Percentiles rank a stretch among this genome's conserved stretches.
Evolutionary conservation across 2,329 filamentous ascomycete species (phyloP).

Genomic region (Alternaria sp.): DNA sequence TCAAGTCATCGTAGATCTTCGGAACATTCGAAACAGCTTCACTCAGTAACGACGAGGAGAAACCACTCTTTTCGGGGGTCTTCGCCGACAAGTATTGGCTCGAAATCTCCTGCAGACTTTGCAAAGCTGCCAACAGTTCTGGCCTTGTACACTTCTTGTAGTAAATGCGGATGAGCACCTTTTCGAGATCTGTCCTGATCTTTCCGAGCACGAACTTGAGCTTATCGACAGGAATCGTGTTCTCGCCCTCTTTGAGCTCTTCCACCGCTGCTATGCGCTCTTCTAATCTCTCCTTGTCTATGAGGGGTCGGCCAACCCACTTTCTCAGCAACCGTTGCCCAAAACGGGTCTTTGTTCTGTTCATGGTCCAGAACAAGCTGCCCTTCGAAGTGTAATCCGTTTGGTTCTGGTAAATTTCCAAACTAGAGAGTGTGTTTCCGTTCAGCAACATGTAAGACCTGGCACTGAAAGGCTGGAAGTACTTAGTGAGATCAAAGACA

Average conservation of each 20-base stretch:
- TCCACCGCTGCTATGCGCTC: conserved; percentile 84
- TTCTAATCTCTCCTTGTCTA: conserved; percentile 76
- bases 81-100: conserved; percentile 75
- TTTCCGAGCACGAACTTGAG: conserved; percentile 73
- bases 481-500: conserved; percentile 94
- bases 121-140: conserved; percentile 83
- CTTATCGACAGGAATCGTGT: conserved; percentile 72
- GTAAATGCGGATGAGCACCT: conserved; percentile 92
- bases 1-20: conserved; percentile 73
- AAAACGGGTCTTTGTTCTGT: conserved; percentile 89
- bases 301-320: conserved; percentile 90
- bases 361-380: conserved; percentile 92
- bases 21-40: conserved; percentile 78
- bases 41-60: conserved; percentile 71
- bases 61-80: conserved; percentile 70
- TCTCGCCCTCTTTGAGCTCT: conserved; percentile 76
- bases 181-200: conserved; percentile 83
- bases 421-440: conserved; percentile 89
- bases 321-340: conserved; percentile 87
- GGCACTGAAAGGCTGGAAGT: conserved; percentile 95
- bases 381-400: conserved; percentile 86
- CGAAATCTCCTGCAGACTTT: conserved; percentile 82
- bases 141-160: conserved; percentile 94
- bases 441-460: conserved; percentile 95
- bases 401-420: conserved; percentile 95